Evolutionary conservation across 805 yeast genomes (phyloP).

Genomic region (Jamesozyma spencerorum): DNA sequence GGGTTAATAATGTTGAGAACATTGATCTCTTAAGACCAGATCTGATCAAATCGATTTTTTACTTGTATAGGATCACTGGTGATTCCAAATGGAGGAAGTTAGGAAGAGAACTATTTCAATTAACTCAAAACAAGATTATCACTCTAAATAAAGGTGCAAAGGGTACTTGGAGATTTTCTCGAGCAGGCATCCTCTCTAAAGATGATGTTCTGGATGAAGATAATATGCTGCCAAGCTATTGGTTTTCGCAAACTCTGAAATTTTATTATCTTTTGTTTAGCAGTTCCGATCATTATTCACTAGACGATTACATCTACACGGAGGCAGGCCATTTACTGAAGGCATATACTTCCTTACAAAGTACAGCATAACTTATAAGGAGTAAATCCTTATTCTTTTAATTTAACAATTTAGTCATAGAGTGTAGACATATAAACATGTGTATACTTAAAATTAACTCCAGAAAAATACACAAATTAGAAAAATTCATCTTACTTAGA

Average conservation of each 20-base stretch:
- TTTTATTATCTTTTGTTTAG: slow-evolving; percentile 44
- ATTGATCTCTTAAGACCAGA: slow-evolving; percentile 47
- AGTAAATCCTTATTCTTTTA: no score
- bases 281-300: slow-evolving; percentile 34
- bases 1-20: slow-evolving; percentile 28
- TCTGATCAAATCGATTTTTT: slow-evolving; percentile 50
- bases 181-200: slow-evolving; percentile 22
- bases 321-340: slow-evolving; percentile 56
- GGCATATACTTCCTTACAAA: slow-evolving; percentile 4
- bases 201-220: slow-evolving; percentile 21
- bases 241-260: slow-evolving; percentile 53
- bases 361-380: neutral
- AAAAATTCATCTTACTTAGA: no score
- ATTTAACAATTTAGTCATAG: no score
- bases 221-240: slow-evolving; percentile 36
- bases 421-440: neutral
- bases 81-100: slow-evolving; percentile 46
- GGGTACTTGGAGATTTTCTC: slow-evolving; percentile 33
- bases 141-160: slow-evolving; percentile 30
- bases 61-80: slow-evolving; percentile 52
- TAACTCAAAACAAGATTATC: slow-evolving; percentile 27
- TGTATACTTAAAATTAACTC: neutral
- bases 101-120: slow-evolving; percentile 43
- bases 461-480: no score
- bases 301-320: slow-evolving; percentile 49